phyloP scores from a whole-genome alignment of 2,329 filamentous ascomycete genomes.

The Cladosporium austrohemisphaericum region DNA sequence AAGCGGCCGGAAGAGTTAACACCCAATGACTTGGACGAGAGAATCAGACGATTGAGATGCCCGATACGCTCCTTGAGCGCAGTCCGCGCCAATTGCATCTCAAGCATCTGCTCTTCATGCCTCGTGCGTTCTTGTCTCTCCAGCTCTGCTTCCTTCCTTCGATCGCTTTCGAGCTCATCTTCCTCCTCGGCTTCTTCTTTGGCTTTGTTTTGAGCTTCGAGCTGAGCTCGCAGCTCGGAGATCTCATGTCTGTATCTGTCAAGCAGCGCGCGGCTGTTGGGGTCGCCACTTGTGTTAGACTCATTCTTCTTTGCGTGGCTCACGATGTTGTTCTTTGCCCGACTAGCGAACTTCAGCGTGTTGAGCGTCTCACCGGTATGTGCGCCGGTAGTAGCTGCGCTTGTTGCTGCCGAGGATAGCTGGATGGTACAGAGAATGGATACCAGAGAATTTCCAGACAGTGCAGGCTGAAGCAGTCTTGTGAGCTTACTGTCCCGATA shows the following conservation, averaged over 20 bases:
- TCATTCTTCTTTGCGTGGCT: constrained; percentile 95
- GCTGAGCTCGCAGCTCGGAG: constrained; percentile 69
- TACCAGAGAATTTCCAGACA: constrained; percentile 90
- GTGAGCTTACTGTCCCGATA: constrained; percentile 98
- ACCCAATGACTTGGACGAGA: constrained; percentile 92
- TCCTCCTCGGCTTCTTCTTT: constrained; percentile 60
- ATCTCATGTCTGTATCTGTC: constrained; percentile 96
- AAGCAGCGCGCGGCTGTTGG: constrained; percentile 78
- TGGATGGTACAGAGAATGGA: constrained; percentile 97
- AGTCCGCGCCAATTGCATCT: constrained; percentile 95
- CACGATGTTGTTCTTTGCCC: constrained; percentile 96
- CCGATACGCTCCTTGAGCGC: constrained; percentile 96
- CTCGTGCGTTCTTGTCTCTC: constrained; percentile 68
- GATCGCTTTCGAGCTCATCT: constrained; percentile 67
- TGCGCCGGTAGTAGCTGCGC: constrained; percentile 64
- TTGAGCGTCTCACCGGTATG: constrained; percentile 89
- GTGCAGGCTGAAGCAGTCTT: constrained; percentile 80
- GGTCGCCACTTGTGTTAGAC: constrained; percentile 75
- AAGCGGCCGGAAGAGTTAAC: constrained; percentile 79
- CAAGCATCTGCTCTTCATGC: constrained; percentile 95
- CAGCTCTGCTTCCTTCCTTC: constrained; percentile 60
- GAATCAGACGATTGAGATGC: constrained; percentile 88
- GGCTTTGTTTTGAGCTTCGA: constrained; percentile 75
- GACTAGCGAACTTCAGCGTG: constrained; percentile 92
- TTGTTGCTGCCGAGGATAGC: constrained; percentile 68